Evolutionary conservation across 192 early-diverging fungal species (phyloP), one percentile per base, ranked within the genome.

Genomic region (Gigaspora rosea): DNA sequence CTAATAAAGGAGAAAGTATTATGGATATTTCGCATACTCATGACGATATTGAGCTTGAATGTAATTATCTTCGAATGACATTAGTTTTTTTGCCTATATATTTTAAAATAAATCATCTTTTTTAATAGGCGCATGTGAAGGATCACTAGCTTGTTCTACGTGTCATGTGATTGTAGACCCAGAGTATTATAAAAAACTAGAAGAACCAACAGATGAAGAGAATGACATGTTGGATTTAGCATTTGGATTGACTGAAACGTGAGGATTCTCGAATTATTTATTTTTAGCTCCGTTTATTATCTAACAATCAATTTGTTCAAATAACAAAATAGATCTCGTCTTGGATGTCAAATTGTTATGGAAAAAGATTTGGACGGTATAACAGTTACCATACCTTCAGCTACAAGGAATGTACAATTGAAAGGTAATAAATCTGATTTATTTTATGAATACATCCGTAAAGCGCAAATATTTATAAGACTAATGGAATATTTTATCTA

Each of bases 151-250:
- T 0, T 96, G 95, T 78, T 97, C 96, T 13, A 96, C 95, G 0
- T 97, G 96, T 84, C 97, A 98, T 81, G 92, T 98, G 46, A 93
- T 98, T 33, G 81, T 95, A 72, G 92, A 94, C 1, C 90, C 89
- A 32, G 83, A 92, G 35, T 90, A 92, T 74, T 98, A 90, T 83
- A 88, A 94, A 49, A 91, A 88, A 75, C 85, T 98, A 66, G 93
- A 93, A 22, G 96, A 97, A 80, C 97, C 97, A 3, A 89, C 92
- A 7, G 97, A 98, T 81, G 97, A 98, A 79, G 97, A 98, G 76
- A 96, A 97, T 79, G 97, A 98, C 82, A 97, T 98, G 96, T 82
- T 98, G 57, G 97, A 98, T 85, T 78, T 98, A 78, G 96, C 96
- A 15, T 98, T 96, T 87, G 96, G 94, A 12, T 86, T 97, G 73